Percentiles rank a stretch among this genome's conserved stretches.
Conservation (phyloP, 352 stramenopile genomes). For the Globisporangium spinosum region DNA sequence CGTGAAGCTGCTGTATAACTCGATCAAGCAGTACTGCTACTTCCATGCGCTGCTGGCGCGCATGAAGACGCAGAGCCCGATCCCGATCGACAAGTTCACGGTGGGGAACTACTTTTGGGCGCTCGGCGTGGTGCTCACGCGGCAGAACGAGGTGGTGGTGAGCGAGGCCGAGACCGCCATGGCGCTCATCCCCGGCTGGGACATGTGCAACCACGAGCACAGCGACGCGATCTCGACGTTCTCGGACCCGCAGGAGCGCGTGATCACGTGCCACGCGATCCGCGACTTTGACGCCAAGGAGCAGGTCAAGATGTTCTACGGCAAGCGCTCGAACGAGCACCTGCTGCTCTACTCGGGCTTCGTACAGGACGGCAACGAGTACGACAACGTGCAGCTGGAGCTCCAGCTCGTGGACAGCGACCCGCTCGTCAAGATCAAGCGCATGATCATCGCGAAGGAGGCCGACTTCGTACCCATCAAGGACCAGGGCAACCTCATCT, state of each 20-base stretch:
- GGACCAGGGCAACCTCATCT: slow-evolving; percentile 20
- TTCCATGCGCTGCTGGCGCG: slow-evolving; percentile 27
- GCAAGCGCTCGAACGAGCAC: slow-evolving; percentile 45
- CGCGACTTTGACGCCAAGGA: slow-evolving; percentile 30
- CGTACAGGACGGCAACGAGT: slow-evolving; percentile 35
- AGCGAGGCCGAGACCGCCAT: slow-evolving; percentile 23
- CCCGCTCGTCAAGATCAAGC: slow-evolving; percentile 39
- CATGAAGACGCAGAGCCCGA: slow-evolving; percentile 23
- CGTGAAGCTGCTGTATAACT: slow-evolving; percentile 51
- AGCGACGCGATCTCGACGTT: slow-evolving; percentile 41
- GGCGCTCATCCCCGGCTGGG: slow-evolving; percentile 58
- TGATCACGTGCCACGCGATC: slow-evolving; percentile 44
- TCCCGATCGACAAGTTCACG: slow-evolving; percentile 36
- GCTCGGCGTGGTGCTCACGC: slow-evolving; percentile 49
- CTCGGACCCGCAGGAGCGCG: slow-evolving; percentile 25
- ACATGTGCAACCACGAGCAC: slow-evolving; percentile 65
- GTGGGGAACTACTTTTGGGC: slow-evolving; percentile 57
- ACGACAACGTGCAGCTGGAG: slow-evolving; percentile 26
- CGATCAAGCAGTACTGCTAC: slow-evolving; percentile 62
- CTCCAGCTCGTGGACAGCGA: slow-evolving; percentile 22
- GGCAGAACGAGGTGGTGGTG: slow-evolving; percentile 51
- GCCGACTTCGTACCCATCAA: slow-evolving; percentile 15
- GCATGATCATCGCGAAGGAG: slow-evolving; percentile 43
- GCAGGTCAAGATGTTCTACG: slow-evolving; percentile 62
- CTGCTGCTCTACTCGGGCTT: slow-evolving; percentile 61